Evolutionary conservation across 176 grass and related monocot species (phyloP).

Genomic region (Triticum dicoccoides): DNA sequence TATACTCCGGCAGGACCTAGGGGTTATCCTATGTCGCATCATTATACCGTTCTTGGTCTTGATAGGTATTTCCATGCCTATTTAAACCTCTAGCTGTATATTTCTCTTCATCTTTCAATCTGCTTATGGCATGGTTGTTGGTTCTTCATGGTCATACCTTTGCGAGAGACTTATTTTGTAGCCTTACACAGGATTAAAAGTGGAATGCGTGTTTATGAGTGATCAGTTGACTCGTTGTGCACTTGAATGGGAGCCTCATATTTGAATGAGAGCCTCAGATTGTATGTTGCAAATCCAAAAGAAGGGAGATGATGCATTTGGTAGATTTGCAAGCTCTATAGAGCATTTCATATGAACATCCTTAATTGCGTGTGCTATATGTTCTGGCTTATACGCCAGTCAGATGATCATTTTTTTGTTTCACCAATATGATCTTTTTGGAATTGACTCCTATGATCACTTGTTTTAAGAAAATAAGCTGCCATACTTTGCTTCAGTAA

Average conservation of each 20-base stretch:
- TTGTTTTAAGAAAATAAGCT: neutral
- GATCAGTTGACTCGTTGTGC: neutral
- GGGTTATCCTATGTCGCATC: conserved; percentile 77
- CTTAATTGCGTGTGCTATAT: neutral
- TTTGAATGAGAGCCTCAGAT: neutral
- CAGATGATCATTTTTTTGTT: neutral
- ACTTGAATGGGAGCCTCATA: neutral
- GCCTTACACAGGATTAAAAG: neutral
- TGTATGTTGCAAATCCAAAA: neutral
- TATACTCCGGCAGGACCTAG: conserved; percentile 46
- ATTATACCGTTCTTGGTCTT: conserved; percentile 90
- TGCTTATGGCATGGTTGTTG: conserved; percentile 16
- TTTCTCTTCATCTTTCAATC: conserved; percentile 29
- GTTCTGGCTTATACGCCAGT: neutral
- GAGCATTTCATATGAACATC: neutral
- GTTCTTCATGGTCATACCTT: conserved; percentile 20
- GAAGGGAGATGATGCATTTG: neutral
- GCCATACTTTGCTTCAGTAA: neutral
- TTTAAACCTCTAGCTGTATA: conserved; percentile 7
- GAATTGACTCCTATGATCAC: neutral
- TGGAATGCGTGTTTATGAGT: neutral
- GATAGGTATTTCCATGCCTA: conserved; percentile 58
- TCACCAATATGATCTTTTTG: neutral
- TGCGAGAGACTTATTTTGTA: neutral
- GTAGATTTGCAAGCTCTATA: neutral